Conservation (phyloP, 1,139 yeast species). For the Blastobotrys arbuscula region DNA sequence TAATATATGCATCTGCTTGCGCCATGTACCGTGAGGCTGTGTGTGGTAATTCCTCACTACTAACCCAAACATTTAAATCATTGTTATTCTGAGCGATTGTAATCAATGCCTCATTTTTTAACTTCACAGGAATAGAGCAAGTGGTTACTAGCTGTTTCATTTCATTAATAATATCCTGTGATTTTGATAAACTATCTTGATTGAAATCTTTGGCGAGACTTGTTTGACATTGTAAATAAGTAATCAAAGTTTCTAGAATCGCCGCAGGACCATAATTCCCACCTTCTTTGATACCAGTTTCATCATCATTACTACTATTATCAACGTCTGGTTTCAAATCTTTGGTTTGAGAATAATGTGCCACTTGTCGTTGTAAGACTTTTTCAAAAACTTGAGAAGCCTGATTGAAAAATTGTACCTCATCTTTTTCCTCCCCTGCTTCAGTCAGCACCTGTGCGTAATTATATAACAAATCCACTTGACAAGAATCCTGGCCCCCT, state of each 20-base stretch:
- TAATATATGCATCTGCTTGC: constrained; percentile 25
- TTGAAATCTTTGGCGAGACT: constrained; percentile 9
- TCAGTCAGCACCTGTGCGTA: constrained; percentile 28
- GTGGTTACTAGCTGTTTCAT: neutral
- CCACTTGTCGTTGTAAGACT: constrained; percentile 21
- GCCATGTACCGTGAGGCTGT: constrained; percentile 21
- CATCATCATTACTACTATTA: neutral
- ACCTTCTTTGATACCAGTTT: neutral
- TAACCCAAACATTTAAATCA: constrained; percentile 4
- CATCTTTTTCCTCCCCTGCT: constrained; percentile 26
- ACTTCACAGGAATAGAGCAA: neutral
- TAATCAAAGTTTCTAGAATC: constrained; percentile 16
- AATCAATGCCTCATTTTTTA: constrained; percentile 17
- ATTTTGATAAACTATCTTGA: neutral
- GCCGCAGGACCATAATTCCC: constrained; percentile 11
- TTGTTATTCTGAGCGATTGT: constrained; percentile 18
- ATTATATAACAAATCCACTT: constrained; percentile 27
- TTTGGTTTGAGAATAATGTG: constrained; percentile 10
- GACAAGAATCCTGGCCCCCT: constrained; percentile 13
- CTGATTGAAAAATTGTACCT: constrained; percentile 11
- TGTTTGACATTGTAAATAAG: constrained; percentile 17
- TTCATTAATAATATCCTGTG: neutral
- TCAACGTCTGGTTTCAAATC: neutral
- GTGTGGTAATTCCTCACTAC: constrained; percentile 15
- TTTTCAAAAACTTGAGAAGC: constrained; percentile 23